Conservation (phyloP, 78 protist species). For the Dictyostelium capitatum region DNA sequence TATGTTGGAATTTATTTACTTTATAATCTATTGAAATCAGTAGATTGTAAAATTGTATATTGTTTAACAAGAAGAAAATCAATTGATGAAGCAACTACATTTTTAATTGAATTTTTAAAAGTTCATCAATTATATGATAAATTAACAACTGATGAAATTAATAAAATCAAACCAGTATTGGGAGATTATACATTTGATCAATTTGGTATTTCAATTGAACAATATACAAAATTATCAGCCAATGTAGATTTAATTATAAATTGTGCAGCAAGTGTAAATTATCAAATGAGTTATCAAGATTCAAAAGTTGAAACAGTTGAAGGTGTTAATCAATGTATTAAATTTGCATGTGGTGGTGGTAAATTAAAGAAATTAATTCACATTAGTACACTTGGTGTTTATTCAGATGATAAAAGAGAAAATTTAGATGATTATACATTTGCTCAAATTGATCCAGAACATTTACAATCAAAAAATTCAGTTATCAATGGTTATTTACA, state of each 20-base stretch:
- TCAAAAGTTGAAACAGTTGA: neutral
- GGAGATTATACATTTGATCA: neutral
- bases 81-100: too few species aligned
- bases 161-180: neutral
- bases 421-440: too few species aligned
- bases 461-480: too few species aligned
- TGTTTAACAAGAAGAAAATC: neutral
- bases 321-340: neutral
- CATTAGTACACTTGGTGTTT: too few species aligned
- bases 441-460: too few species aligned
- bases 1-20: slow-evolving; percentile 30
- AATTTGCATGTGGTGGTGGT: neutral
- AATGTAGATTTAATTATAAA: neutral
- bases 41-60: neutral
- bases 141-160: neutral
- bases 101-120: neutral
- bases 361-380: slow-evolving; percentile 6
- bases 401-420: too few species aligned
- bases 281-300: neutral
- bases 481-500: too few species aligned
- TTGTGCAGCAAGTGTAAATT: slow-evolving; percentile 39
- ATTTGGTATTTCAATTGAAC: neutral
- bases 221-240: neutral
- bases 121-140: neutral
- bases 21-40: neutral